Evolutionary conservation across 306 rosid genomes (phyloP).

Genomic region (Ziziphus jujuba): DNA sequence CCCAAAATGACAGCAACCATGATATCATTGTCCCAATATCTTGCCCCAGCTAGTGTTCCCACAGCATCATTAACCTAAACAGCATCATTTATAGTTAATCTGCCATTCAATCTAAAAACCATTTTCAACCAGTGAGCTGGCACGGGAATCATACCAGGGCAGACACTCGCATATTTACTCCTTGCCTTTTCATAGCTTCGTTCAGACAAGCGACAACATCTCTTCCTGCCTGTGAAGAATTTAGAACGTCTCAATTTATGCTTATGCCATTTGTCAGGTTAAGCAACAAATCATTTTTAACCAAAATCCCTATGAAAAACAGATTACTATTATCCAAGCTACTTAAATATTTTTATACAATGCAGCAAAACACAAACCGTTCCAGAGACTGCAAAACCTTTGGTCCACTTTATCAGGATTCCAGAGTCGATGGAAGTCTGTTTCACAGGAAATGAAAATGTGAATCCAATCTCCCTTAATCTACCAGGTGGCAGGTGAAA

Average conservation of each 20-base stretch:
- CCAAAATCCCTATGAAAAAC: too few species aligned
- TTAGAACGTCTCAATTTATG: conserved; percentile 21
- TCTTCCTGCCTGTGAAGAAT: conserved; percentile 69
- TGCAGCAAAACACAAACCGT: conserved; percentile 43
- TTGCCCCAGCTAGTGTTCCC: conserved; percentile 93
- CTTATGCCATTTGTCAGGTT: neutral
- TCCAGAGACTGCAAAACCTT: conserved; percentile 91
- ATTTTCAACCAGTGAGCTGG: neutral
- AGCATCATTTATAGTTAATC: conserved; percentile 14
- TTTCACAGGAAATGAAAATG: conserved; percentile 92
- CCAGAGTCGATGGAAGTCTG: conserved; percentile 89
- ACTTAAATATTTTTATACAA: neutral
- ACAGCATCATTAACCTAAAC: conserved; percentile 82
- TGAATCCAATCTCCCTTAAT: conserved; percentile 83
- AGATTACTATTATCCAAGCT: too few species aligned
- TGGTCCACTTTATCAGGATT: conserved; percentile 89
- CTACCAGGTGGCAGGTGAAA: conserved; percentile 54
- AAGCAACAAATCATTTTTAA: too few species aligned
- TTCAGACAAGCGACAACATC: conserved; percentile 92
- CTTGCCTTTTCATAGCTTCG: conserved; percentile 81
- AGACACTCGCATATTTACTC: conserved; percentile 82
- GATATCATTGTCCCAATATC: conserved; percentile 82
- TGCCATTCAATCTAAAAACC: neutral
- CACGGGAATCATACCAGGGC: conserved; percentile 64
- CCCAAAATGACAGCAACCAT: conserved; percentile 91